Evolutionary conservation across 2,329 filamentous ascomycete species (phyloP).

Genomic region (Aspergillus piperis): DNA sequence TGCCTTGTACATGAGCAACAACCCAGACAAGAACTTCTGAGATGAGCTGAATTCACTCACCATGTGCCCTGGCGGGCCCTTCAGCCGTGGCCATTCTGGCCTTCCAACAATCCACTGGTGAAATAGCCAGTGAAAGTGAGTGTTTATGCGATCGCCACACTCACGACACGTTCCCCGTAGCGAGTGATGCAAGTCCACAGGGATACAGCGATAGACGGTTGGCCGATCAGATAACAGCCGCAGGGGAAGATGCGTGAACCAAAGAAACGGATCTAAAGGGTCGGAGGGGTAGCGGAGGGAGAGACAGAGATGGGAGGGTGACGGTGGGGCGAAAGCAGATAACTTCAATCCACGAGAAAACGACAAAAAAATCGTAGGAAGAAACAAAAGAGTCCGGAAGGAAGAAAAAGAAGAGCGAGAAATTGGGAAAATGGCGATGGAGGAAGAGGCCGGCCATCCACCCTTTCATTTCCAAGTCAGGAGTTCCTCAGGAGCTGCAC

Average conservation of each 20-base stretch:
- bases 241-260: constrained; percentile 1
- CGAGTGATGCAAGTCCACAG: background rate
- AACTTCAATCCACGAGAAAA: too few species aligned
- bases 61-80: constrained; percentile 46
- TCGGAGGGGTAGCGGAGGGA: background rate
- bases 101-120: constrained; percentile 3
- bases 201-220: background rate
- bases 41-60: constrained; percentile 34
- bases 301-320: background rate
- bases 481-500: constrained; percentile 8
- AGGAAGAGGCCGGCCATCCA: background rate
- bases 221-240: background rate
- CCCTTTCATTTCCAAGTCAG: background rate
- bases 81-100: constrained; percentile 37
- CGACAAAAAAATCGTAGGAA: background rate
- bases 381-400: background rate
- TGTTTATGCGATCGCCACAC: background rate
- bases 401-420: background rate
- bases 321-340: too few species aligned
- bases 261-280: background rate
- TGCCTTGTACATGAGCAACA: constrained; percentile 22
- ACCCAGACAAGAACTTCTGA: background rate
- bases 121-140: background rate
- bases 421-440: background rate
- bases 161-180: background rate